A percentile compares a stretch with the other conserved stretches of the same genome.
phyloP scores from a whole-genome alignment of 169 alveolate genomes.

The Babesia ovis region DNA sequence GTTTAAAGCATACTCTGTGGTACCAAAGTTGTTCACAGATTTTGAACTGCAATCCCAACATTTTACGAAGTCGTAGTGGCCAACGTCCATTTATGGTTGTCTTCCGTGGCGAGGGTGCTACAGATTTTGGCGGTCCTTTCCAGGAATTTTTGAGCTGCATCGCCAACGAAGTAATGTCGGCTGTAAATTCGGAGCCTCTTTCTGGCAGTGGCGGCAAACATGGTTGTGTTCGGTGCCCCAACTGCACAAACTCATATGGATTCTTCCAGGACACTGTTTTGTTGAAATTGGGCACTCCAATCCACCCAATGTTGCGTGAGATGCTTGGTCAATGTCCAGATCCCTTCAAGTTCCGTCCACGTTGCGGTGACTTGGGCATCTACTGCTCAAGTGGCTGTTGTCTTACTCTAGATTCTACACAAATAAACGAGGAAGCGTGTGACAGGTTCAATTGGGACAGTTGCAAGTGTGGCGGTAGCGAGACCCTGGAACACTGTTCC shows the following conservation, averaged over 20 bases:
- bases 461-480: conserved; percentile 56
- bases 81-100: conserved; percentile 89
- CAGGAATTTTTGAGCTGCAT: conserved; percentile 87
- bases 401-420: conserved; percentile 4
- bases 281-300: conserved; percentile 45
- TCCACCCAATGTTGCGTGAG: conserved; percentile 9
- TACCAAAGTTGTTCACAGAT: conserved; percentile 60
- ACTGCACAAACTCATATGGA: conserved; percentile 84
- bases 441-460: conserved; percentile 4
- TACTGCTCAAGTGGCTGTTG: conserved; percentile 65
- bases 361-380: conserved; percentile 53
- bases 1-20: conserved; percentile 53
- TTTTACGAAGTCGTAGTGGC: conserved; percentile 49
- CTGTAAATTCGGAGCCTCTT: conserved; percentile 62
- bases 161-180: conserved; percentile 86
- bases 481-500: conserved; percentile 20
- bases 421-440: conserved; percentile 21
- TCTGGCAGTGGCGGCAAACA: neutral
- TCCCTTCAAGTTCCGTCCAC: neutral
- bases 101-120: conserved; percentile 89
- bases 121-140: conserved; percentile 92
- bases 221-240: conserved; percentile 79
- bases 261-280: conserved; percentile 87
- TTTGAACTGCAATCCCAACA: conserved; percentile 61
- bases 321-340: neutral